Evolutionary conservation across 345 rosid genomes (phyloP).

Genomic region (Chamaenerion angustifolium): DNA sequence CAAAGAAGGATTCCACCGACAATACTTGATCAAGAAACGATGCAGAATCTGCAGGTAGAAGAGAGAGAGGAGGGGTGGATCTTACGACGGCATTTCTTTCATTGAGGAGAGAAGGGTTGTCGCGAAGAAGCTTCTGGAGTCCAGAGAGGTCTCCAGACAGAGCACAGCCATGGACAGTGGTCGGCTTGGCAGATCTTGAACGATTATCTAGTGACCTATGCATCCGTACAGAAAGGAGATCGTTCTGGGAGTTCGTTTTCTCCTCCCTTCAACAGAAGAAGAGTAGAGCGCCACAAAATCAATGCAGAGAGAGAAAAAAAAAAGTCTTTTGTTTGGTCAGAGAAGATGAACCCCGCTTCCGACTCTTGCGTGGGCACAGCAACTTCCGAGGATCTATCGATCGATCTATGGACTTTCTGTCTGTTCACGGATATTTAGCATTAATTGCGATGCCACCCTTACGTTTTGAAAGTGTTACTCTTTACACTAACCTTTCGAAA

Average conservation of each 20-base stretch:
- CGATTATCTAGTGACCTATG: slow-evolving; percentile 43
- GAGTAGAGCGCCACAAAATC: not conserved
- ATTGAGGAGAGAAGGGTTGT: slow-evolving; percentile 63
- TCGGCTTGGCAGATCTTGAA: slow-evolving; percentile 50
- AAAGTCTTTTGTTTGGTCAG: slow-evolving; percentile 1
- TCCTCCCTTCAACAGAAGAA: not conserved
- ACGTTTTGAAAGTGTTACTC: no score
- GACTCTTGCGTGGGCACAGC: slow-evolving; percentile 16
- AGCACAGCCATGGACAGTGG: slow-evolving; percentile 67
- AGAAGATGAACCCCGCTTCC: slow-evolving; percentile 22
- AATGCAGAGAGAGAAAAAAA: slow-evolving; percentile 1
- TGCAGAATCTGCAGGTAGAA: not conserved
- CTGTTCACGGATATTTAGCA: no score
- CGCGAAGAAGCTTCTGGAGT: slow-evolving; percentile 57
- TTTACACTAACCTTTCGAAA: no score
- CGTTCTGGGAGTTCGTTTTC: no score
- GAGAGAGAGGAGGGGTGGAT: slow-evolving; percentile 4
- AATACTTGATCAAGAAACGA: not conserved
- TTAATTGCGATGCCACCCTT: no score
- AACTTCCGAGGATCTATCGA: no score
- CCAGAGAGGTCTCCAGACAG: slow-evolving; percentile 68
- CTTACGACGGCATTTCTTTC: slow-evolving; percentile 84
- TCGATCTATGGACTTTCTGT: no score
- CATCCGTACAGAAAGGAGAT: slow-evolving; percentile 17
- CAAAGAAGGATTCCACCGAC: not conserved